Conservation (phyloP, 1,139 yeast genomes). For the Zygosaccharomyces sapae region DNA sequence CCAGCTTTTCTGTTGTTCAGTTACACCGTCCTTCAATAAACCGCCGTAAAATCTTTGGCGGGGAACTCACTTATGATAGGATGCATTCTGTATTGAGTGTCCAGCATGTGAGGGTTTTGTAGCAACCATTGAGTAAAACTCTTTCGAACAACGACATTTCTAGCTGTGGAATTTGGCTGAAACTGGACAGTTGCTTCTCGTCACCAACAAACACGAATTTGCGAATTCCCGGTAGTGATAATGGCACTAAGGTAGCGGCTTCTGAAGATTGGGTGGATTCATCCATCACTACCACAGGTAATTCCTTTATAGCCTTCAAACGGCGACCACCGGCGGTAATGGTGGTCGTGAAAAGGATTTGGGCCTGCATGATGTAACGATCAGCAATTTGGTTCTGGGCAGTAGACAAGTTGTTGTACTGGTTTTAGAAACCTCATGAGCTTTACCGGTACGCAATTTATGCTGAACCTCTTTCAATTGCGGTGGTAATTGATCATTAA, state of each 20-base stretch:
- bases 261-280: slow-evolving; percentile 71
- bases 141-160: slow-evolving; percentile 58
- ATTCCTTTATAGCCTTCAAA: slow-evolving; percentile 49
- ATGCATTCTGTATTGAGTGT: slow-evolving; percentile 64
- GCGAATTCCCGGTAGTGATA: slow-evolving; percentile 62
- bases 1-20: slow-evolving; percentile 45
- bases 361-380: slow-evolving; percentile 56
- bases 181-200: slow-evolving; percentile 57
- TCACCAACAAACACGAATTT: slow-evolving; percentile 72
- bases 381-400: slow-evolving; percentile 45
- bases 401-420: slow-evolving; percentile 34
- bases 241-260: slow-evolving; percentile 63
- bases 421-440: slow-evolving; percentile 37
- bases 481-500: slow-evolving; percentile 47
- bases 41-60: slow-evolving; percentile 53
- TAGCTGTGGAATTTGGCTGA: slow-evolving; percentile 56
- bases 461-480: slow-evolving; percentile 42
- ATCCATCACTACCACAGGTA: slow-evolving; percentile 69
- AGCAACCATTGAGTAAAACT: slow-evolving; percentile 51
- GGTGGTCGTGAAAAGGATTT: slow-evolving; percentile 66
- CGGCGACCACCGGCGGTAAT: slow-evolving; percentile 68
- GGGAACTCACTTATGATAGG: slow-evolving; percentile 63
- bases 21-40: slow-evolving; percentile 56
- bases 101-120: slow-evolving; percentile 60
- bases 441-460: slow-evolving; percentile 43